Evolutionary conservation across 1,139 yeast species (phyloP).

Genomic region (Hanseniaspora uvarum): DNA sequence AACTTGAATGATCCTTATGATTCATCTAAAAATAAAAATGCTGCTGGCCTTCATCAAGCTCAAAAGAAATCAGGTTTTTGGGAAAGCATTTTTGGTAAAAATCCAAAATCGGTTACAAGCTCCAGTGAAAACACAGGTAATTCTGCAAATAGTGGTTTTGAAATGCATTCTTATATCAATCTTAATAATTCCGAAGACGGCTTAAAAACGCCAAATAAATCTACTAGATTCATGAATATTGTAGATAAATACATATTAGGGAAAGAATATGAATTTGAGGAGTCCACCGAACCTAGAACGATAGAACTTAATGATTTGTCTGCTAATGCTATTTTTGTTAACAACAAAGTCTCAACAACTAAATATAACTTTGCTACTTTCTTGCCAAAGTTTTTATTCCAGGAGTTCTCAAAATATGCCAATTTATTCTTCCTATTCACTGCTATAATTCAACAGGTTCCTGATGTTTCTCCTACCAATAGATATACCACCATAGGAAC

Average conservation of each 20-base stretch:
- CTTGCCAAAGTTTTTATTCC: constrained; percentile 85
- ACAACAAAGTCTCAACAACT: constrained; percentile 90
- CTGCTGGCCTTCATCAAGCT: constrained; percentile 9
- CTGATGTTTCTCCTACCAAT: constrained; percentile 91
- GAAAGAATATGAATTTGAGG: constrained; percentile 31
- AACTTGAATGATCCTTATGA: neutral
- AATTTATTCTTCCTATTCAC: constrained; percentile 89
- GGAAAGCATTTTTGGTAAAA: constrained; percentile 23
- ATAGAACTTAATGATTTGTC: constrained; percentile 55
- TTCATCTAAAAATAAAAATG: neutral
- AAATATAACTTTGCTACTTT: constrained; percentile 91
- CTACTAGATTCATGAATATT: constrained; percentile 43
- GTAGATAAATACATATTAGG: constrained; percentile 37
- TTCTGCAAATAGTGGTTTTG: constrained; percentile 22
- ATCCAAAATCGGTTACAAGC: constrained; percentile 5
- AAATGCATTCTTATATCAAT: constrained; percentile 29
- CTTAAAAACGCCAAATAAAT: constrained; percentile 26
- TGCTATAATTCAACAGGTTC: constrained; percentile 91
- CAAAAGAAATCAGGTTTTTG: constrained; percentile 21
- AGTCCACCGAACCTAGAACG: constrained; percentile 46
- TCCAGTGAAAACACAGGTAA: constrained; percentile 23
- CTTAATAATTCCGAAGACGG: constrained; percentile 23
- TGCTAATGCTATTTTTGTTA: constrained; percentile 51
- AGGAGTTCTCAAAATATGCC: constrained; percentile 95
- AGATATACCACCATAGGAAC: constrained; percentile 94